Conservation (phyloP, 2,329 filamentous ascomycete species). For the Teratosphaeria gauchensis region DNA sequence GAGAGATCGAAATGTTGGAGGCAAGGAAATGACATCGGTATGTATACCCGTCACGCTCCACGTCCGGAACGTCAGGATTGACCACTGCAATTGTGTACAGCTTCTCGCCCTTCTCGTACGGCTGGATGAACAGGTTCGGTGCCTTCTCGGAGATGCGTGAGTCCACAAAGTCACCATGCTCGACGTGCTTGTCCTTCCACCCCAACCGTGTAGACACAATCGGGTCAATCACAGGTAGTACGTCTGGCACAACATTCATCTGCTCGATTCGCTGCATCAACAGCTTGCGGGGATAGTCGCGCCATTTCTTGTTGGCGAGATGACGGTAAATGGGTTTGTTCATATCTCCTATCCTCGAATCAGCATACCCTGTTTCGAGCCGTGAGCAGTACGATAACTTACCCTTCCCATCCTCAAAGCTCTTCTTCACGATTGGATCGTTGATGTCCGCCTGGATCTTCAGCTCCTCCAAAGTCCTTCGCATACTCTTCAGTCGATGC, state of each 20-base stretch:
- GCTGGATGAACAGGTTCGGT: slow-evolving; percentile 71
- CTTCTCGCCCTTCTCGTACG: slow-evolving; percentile 72
- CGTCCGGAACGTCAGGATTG: slow-evolving; percentile 80
- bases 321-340: slow-evolving; percentile 90
- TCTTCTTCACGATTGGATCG: slow-evolving; percentile 85
- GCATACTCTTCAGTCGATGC: slow-evolving; percentile 58
- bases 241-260: slow-evolving; percentile 78
- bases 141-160: slow-evolving; percentile 62
- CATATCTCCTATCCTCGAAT: slow-evolving; percentile 63
- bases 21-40: slow-evolving; percentile 84
- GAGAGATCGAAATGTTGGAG: slow-evolving; percentile 57
- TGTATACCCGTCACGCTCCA: slow-evolving; percentile 63
- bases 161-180: slow-evolving; percentile 70
- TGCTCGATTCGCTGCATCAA: slow-evolving; percentile 78
- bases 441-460: slow-evolving; percentile 93
- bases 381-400: slow-evolving; percentile 23
- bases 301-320: slow-evolving; percentile 82
- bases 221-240: slow-evolving; percentile 71
- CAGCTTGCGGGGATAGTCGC: slow-evolving; percentile 66
- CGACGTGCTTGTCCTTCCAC: slow-evolving; percentile 52
- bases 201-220: slow-evolving; percentile 70
- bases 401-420: slow-evolving; percentile 88
- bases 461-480: slow-evolving; percentile 61
- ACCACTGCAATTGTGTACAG: slow-evolving; percentile 77
- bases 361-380: slow-evolving; percentile 8